phyloP scores from a whole-genome alignment of 164 flowering plant species.

The Umbilicus rupestris region DNA sequence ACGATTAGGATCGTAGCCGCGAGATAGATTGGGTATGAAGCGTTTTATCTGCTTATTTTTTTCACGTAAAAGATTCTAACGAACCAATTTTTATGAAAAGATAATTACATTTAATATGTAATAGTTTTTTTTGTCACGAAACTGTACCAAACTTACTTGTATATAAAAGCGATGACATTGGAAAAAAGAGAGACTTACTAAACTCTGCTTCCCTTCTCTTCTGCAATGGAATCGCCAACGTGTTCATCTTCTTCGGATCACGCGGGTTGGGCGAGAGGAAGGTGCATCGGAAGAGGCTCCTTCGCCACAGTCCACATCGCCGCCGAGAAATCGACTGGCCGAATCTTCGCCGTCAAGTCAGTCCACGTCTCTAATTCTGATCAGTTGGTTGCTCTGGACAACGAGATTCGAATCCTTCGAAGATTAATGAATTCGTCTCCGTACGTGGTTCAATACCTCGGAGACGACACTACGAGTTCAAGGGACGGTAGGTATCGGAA shows the following conservation, averaged over 20 bases:
- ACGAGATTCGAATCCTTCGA: conserved; percentile 48
- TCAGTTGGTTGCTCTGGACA: conserved; percentile 31
- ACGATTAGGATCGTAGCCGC: too few species aligned
- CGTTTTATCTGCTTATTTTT: too few species aligned
- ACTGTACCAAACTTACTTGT: too few species aligned
- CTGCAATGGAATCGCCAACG: neutral
- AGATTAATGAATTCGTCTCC: conserved; percentile 33
- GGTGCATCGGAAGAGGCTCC: conserved; percentile 51
- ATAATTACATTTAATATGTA: too few species aligned
- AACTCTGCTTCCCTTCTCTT: neutral
- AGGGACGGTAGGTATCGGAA: conserved; percentile 31
- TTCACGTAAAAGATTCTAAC: too few species aligned
- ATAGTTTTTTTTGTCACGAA: too few species aligned
- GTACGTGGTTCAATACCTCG: conserved; percentile 41
- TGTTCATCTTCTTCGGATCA: neutral
- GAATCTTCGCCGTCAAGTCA: conserved; percentile 65
- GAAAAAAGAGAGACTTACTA: neutral
- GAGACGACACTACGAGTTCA: conserved; percentile 32
- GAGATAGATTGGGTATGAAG: too few species aligned
- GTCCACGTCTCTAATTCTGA: conserved; percentile 20
- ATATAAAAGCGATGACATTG: neutral
- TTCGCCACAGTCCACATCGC: conserved; percentile 41
- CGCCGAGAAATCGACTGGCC: conserved; percentile 15
- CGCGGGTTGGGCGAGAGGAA: conserved; percentile 39
- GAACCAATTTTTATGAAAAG: too few species aligned